phyloP scores from a whole-genome alignment of 148 eudicot species.

The Cornus kousa region DNA sequence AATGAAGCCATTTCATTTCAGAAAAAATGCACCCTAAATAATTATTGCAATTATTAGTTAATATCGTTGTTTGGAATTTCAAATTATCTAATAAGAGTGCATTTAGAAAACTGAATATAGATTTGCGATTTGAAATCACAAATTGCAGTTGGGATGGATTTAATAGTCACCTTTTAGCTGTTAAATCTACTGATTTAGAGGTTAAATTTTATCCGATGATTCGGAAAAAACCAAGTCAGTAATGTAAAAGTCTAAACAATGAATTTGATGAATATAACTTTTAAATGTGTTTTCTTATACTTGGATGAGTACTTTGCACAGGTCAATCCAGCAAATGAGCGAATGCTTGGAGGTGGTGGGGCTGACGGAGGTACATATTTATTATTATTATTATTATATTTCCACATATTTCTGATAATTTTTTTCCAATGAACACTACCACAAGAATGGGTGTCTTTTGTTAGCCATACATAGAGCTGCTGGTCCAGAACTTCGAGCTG shows the following conservation, averaged over 20 bases:
- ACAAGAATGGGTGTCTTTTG: background rate
- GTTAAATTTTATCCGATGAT: background rate
- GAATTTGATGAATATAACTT: background rate
- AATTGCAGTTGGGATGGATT: too few species aligned
- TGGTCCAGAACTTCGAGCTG: conserved; percentile 74
- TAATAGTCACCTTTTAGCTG: too few species aligned
- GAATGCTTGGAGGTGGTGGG: conserved; percentile 97
- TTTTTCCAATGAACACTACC: background rate
- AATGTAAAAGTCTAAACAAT: background rate
- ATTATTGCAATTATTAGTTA: too few species aligned
- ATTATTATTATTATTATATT: too few species aligned
- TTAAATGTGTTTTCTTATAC: background rate
- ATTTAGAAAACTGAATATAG: too few species aligned
- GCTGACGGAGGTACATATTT: conserved; percentile 79
- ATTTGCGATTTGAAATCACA: too few species aligned
- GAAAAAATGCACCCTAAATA: too few species aligned
- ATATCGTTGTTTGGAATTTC: too few species aligned
- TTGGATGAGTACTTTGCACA: conserved; percentile 20
- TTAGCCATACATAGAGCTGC: conserved; percentile 92
- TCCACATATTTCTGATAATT: background rate
- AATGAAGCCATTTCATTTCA: too few species aligned
- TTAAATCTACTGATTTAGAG: too few species aligned
- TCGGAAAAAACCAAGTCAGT: background rate
- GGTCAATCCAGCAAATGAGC: conserved; percentile 95
- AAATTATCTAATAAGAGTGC: too few species aligned